These are phyloP conservation scores for Gyromitra esculenta DNA, from an alignment of 2,329 filamentous ascomycete genomes.

Conservation along the genomic window DNA sequence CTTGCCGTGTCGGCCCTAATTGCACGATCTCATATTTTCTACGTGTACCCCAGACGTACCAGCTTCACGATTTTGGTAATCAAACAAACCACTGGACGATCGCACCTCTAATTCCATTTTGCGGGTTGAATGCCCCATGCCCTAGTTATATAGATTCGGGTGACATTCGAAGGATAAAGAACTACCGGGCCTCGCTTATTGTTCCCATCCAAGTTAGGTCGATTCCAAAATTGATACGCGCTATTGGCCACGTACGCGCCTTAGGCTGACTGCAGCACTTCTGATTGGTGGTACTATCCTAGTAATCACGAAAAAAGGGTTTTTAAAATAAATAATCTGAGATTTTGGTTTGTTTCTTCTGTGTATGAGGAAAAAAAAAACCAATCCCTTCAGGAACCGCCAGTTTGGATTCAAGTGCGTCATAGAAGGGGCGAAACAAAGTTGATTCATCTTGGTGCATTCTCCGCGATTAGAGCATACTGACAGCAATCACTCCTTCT, in stretches of 20 bases:
- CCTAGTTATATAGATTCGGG: neutral
- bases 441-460: neutral
- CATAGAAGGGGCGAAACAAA: conserved; percentile 7
- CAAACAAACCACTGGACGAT: conserved; percentile 2
- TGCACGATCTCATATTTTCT: conserved; percentile 30
- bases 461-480: neutral
- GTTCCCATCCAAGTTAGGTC: conserved; percentile 33
- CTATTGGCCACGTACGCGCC: conserved; percentile 40
- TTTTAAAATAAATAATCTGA: conserved; percentile 19
- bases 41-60: neutral
- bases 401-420: conserved; percentile 5
- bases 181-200: conserved; percentile 41
- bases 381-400: neutral
- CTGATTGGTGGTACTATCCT: conserved; percentile 3
- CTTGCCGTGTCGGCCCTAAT: conserved; percentile 21
- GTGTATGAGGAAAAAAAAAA: conserved; percentile 21
- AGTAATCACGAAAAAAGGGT: conserved; percentile 3
- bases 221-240: conserved; percentile 29
- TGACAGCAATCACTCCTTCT: neutral
- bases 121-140: conserved; percentile 38
- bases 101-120: conserved; percentile 33
- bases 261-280: conserved; percentile 35
- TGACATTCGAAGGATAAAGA: conserved; percentile 8
- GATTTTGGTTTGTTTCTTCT: conserved; percentile 33
- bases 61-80: neutral